Percentiles rank a stretch among this genome's conserved stretches.
These are phyloP conservation scores for Lentinus polychrous DNA, from an alignment of 1,284 basidiomycete species.

Conservation along the genomic window DNA sequence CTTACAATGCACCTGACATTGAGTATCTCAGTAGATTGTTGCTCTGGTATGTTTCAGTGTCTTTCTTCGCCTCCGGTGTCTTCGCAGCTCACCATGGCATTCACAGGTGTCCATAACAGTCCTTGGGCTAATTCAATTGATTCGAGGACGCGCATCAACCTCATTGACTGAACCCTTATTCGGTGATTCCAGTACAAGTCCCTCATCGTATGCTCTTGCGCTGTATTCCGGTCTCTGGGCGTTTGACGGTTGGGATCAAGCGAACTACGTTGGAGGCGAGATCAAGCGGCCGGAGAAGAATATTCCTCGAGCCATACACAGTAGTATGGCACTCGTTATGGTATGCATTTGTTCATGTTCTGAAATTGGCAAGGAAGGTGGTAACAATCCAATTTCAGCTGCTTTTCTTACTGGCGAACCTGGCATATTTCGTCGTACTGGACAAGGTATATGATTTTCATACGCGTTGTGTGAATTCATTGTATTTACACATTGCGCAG, in stretches of 20 bases:
- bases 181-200: conserved; percentile 66
- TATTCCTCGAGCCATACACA: conserved; percentile 85
- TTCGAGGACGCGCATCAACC: conserved; percentile 57
- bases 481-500: conserved; percentile 24
- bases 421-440: conserved; percentile 93
- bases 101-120: conserved; percentile 60
- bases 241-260: conserved; percentile 91
- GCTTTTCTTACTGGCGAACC: conserved; percentile 78
- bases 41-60: conserved; percentile 40
- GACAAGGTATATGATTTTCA: conserved; percentile 47
- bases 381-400: conserved; percentile 27
- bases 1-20: conserved; percentile 1
- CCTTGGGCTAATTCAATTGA: conserved; percentile 69
- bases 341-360: conserved; percentile 32
- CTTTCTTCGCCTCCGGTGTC: neutral
- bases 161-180: conserved; percentile 69
- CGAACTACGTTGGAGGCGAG: conserved; percentile 89
- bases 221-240: conserved; percentile 96
- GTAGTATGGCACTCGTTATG: conserved; percentile 76
- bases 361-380: neutral
- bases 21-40: conserved; percentile 36
- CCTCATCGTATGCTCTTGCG: conserved; percentile 86
- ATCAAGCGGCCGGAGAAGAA: conserved; percentile 82
- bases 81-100: neutral
- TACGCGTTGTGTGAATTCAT: conserved; percentile 6